Evolutionary conservation across 139 green algal genomes (phyloP), one percentile per base, ranked within the genome.

Genomic region (Dunaliella primolecta): DNA sequence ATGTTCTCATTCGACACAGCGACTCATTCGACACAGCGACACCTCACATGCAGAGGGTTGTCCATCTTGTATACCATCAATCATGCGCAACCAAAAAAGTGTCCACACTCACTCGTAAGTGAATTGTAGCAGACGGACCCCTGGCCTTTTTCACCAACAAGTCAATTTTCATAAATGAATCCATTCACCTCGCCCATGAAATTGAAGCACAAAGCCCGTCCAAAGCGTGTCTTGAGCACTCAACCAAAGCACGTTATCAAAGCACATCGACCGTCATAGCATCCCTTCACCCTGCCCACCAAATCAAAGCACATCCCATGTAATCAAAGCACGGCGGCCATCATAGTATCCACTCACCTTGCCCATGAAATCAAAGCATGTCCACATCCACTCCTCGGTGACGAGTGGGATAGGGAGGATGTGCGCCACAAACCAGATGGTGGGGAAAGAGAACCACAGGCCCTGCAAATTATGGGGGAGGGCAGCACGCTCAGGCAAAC

Each of bases 301-400:
- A 32, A n/a, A 15, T 77, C 32, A n/a, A 32, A 76, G 80, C 75
- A 75, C 38, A 23, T 31, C 32, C n/a, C 21, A 77, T 33, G 34
- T 23, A 75, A 35, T 75, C 36, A 30, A 84, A 75, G 37, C 80
- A 75, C 80, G 75, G 3, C 75, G 3, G 36, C 55, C n/a, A 36
- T 38, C 7, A 76, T 76, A 84, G 30, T 29, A 15, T 34, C n/a
- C 37, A 84, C 55, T 29, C n/a, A 34, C 79, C 81, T 90, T 90
- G 84, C 82, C 85, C 37, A 88, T 32, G 34, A 91, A 87, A 56
- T 91, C 87, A 1, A 72, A 70, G 2, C 70, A 31, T 25, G 82
- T 86, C 88, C 85, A 89, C 80, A 88, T 34, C 85, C 85, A 88
- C 76, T 89, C 88, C 83, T 89, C 83, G 32, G 72, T 81, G 57